Conservation (phyloP, 345 rosid genomes). For the Salix udensis region DNA sequence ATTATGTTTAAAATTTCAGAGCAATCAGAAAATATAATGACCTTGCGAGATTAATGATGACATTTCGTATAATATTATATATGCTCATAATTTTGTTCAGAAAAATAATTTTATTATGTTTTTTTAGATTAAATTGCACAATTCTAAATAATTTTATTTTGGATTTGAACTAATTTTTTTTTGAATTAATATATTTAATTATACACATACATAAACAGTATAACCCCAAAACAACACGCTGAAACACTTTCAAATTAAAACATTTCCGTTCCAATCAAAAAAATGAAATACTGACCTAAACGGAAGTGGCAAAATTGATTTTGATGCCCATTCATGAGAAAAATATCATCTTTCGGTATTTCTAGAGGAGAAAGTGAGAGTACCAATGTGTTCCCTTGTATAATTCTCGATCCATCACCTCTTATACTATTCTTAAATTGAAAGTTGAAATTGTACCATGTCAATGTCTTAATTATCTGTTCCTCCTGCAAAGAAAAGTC, state of each 20-base stretch:
- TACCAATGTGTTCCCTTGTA: background rate
- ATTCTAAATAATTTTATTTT: too few relatives aligned
- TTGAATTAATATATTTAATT: too few relatives aligned
- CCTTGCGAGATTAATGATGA: too few relatives aligned
- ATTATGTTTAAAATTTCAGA: too few relatives aligned
- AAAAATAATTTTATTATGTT: too few relatives aligned
- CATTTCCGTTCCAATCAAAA: fast-evolving
- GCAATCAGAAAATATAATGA: too few relatives aligned
- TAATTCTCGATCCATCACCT: background rate
- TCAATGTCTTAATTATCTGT: slow-evolving; percentile 10
- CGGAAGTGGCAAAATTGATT: fast-evolving
- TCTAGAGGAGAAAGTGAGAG: background rate
- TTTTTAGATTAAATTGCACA: too few relatives aligned
- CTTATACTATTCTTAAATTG: background rate
- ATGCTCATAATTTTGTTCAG: too few relatives aligned
- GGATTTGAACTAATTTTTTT: too few relatives aligned
- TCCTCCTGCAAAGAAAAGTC: background rate
- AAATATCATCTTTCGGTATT: background rate
- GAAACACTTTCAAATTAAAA: fast-evolving
- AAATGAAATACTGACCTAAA: fast-evolving
- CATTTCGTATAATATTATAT: too few relatives aligned
- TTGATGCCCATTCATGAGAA: background rate
- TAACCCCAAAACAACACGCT: fast-evolving
- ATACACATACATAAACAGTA: too few relatives aligned
- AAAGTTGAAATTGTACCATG: background rate